Evolutionary conservation across 768 basidiomycete genomes (phyloP).

Genomic region (Naematelia aurantialba): DNA sequence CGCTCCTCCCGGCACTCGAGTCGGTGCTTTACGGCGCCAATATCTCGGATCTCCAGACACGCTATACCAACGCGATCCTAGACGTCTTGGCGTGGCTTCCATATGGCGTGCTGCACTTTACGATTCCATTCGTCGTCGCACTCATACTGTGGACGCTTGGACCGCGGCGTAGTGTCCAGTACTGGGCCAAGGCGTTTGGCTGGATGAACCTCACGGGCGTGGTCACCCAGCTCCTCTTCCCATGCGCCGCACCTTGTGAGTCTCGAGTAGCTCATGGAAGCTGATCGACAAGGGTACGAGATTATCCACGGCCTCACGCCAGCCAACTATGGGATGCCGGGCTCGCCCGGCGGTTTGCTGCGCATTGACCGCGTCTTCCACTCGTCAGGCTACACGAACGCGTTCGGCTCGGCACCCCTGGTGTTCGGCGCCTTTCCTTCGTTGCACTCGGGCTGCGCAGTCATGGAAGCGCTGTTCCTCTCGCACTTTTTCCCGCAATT

Average conservation of each 20-base stretch:
- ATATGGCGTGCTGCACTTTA: constrained; percentile 91
- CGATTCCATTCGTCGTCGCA: constrained; percentile 78
- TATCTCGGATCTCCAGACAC: constrained; percentile 92
- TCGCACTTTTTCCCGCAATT: constrained; percentile 87
- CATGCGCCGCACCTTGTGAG: constrained; percentile 79
- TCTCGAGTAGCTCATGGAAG: constrained; percentile 10
- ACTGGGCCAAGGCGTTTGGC: constrained; percentile 83
- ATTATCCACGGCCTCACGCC: constrained; percentile 93
- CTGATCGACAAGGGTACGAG: constrained; percentile 70
- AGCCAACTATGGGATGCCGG: constrained; percentile 84
- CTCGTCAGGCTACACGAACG: constrained; percentile 66
- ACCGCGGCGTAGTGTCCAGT: constrained; percentile 69
- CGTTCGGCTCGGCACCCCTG: constrained; percentile 82
- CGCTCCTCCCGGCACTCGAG: constrained; percentile 89
- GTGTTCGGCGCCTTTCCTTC: constrained; percentile 97
- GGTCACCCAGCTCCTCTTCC: constrained; percentile 78
- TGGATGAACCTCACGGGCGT: constrained; percentile 90
- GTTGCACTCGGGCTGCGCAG: constrained; percentile 83
- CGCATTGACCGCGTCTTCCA: constrained; percentile 88
- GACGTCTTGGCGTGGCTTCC: constrained; percentile 95
- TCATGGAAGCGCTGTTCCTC: constrained; percentile 86
- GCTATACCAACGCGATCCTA: constrained; percentile 85
- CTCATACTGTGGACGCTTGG: constrained; percentile 86
- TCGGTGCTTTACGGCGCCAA: constrained; percentile 94
- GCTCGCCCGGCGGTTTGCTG: constrained; percentile 86